phyloP scores from a whole-genome alignment of 1,284 basidiomycete species.

The Malassezia brasiliensis region DNA sequence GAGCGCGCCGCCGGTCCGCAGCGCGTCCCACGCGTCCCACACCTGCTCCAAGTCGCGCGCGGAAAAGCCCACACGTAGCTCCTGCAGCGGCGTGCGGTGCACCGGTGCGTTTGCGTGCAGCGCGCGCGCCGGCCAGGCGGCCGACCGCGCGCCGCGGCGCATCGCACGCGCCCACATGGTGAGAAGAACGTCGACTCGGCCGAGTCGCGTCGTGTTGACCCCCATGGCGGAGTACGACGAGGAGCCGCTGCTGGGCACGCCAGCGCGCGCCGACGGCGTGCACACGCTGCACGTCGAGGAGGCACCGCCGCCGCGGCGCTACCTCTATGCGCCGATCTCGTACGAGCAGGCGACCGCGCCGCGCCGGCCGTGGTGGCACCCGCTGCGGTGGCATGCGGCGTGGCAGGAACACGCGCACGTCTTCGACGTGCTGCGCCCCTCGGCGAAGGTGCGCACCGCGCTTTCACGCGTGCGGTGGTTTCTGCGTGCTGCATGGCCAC shows the following conservation, averaged over 20 bases:
- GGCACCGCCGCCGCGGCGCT: neutral
- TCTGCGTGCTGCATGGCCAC: slow-evolving; percentile 2
- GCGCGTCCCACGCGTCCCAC: slow-evolving; percentile 13
- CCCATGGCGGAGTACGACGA: slow-evolving; percentile 2
- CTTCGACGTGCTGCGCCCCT: slow-evolving; percentile 9
- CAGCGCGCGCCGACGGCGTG: neutral
- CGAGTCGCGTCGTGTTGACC: neutral
- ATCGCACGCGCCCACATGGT: neutral
- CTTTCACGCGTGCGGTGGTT: neutral
- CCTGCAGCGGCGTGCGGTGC: neutral
- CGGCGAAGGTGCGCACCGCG: neutral
- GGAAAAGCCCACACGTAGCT: slow-evolving; percentile 5
- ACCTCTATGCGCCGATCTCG: slow-evolving; percentile 17
- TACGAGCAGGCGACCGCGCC: slow-evolving; percentile 16
- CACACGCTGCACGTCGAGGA: slow-evolving; percentile 8
- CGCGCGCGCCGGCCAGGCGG: neutral
- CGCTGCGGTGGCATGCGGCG: slow-evolving; percentile 3
- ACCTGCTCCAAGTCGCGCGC: slow-evolving; percentile 15
- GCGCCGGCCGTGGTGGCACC: slow-evolving; percentile 10
- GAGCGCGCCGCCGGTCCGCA: neutral
- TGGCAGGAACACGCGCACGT: slow-evolving; percentile 8
- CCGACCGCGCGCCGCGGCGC: neutral
- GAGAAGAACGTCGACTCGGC: neutral
- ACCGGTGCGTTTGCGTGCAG: neutral
- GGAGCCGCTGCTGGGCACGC: slow-evolving; percentile 8